These are phyloP conservation scores for Moesziomyces sp. DNA, from an alignment of 1,284 basidiomycete genomes.

Conservation along the genomic window DNA sequence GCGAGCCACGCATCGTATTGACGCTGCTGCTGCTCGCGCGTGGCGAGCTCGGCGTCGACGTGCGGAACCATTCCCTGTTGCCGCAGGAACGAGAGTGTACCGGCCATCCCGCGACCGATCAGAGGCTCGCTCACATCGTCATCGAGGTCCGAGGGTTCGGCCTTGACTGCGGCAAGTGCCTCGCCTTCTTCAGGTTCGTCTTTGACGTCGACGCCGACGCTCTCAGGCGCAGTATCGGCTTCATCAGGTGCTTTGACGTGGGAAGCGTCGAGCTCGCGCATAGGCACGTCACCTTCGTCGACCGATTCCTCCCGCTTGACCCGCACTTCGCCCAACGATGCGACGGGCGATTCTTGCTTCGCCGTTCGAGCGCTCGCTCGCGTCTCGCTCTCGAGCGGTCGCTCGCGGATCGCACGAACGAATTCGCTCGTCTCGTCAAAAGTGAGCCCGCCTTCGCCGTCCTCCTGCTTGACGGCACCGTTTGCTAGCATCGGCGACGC, in stretches of 20 bases:
- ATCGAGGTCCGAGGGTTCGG: neutral
- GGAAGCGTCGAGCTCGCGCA: conserved; percentile 19
- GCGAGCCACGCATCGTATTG: conserved; percentile 91
- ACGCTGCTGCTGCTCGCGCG: conserved; percentile 83
- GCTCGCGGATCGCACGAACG: conserved; percentile 82
- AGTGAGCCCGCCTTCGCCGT: conserved; percentile 71
- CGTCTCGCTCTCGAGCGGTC: conserved; percentile 70
- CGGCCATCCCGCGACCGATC: conserved; percentile 76
- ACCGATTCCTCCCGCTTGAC: conserved; percentile 66
- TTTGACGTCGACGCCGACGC: conserved; percentile 70
- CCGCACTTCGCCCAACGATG: conserved; percentile 68
- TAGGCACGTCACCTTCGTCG: conserved; percentile 65
- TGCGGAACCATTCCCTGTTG: conserved; percentile 88
- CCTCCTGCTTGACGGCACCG: conserved; percentile 6
- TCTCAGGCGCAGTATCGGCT: conserved; percentile 38
- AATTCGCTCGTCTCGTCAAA: conserved; percentile 99
- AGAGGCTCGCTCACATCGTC: conserved; percentile 35
- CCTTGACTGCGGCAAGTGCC: conserved; percentile 4
- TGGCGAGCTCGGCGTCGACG: conserved; percentile 75
- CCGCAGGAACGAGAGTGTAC: conserved; percentile 85
- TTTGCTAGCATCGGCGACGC: conserved; percentile 4
- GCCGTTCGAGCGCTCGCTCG: conserved; percentile 9
- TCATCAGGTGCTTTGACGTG: conserved; percentile 71
- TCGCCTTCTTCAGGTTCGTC: conserved; percentile 69
- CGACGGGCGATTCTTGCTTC: conserved; percentile 20